Evolutionary conservation across 148 eudicot species (phyloP).

Genomic region (Camellia lanceoleosa): DNA sequence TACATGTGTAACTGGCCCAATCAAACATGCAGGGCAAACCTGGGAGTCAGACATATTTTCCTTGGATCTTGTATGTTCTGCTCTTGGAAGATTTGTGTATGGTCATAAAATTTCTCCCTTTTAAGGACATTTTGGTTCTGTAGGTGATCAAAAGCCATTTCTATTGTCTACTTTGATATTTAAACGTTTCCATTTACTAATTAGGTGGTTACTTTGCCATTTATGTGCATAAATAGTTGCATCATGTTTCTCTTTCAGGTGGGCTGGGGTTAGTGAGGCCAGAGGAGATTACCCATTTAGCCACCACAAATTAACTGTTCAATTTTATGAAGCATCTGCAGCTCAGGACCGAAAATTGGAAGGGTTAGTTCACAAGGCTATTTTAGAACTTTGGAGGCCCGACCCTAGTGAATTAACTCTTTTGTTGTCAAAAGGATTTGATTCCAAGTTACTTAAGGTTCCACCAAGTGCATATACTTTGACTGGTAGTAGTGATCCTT

Average conservation of each 20-base stretch:
- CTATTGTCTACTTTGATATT: slow-evolving; percentile 1
- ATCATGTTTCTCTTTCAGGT: slow-evolving; percentile 45
- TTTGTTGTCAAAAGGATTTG: slow-evolving; percentile 64
- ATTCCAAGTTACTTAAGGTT: slow-evolving; percentile 67
- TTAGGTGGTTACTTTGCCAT: not conserved
- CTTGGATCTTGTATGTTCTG: not conserved
- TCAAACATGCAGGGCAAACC: not conserved
- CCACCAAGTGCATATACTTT: slow-evolving; percentile 81
- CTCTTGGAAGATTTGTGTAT: not conserved
- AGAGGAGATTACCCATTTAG: slow-evolving; percentile 97
- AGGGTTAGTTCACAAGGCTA: slow-evolving; percentile 93
- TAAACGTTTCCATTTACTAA: not conserved
- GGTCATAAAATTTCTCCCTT: not conserved
- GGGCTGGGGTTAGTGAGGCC: slow-evolving; percentile 92
- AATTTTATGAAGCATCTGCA: slow-evolving; percentile 91
- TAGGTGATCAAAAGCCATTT: not conserved
- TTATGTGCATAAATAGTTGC: slow-evolving; percentile 3
- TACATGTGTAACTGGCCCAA: not conserved
- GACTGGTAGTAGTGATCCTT: slow-evolving; percentile 96
- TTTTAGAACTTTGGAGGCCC: slow-evolving; percentile 96
- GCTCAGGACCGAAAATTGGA: slow-evolving; percentile 97
- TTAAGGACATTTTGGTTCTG: not conserved
- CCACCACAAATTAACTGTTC: slow-evolving; percentile 95
- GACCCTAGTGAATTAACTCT: slow-evolving; percentile 83
- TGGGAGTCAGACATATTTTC: not conserved